phyloP scores from a whole-genome alignment of 768 basidiomycete species.

The Suillus discolor region DNA sequence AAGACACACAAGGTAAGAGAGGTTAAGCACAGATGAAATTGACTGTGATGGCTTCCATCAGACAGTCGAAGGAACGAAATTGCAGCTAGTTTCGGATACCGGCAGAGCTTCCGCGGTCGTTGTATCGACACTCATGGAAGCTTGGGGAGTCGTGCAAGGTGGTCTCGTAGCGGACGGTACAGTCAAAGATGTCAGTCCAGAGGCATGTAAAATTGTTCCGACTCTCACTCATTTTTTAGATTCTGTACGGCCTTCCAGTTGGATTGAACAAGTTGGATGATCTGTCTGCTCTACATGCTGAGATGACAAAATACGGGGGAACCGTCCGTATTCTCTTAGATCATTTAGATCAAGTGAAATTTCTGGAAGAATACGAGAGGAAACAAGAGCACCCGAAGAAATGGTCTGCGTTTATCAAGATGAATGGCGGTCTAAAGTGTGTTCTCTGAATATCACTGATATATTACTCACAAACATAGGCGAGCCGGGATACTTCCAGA shows the following conservation, averaged over 20 bases:
- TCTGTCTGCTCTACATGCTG: constrained; percentile 59
- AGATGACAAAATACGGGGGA: constrained; percentile 56
- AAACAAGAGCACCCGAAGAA: constrained; percentile 38
- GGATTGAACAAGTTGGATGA: constrained; percentile 72
- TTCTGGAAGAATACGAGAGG: constrained; percentile 62
- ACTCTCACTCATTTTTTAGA: constrained; percentile 42
- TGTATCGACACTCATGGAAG: constrained; percentile 84
- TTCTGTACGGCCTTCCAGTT: constrained; percentile 81
- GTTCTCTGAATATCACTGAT: constrained; percentile 23
- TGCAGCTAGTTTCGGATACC: constrained; percentile 63
- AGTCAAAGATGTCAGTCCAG: constrained; percentile 70
- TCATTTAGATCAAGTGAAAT: constrained; percentile 69
- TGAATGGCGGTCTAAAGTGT: constrained; percentile 78
- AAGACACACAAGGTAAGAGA: constrained; percentile 76
- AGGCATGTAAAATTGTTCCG: not conserved
- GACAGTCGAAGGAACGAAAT: constrained; percentile 74
- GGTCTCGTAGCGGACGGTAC: constrained; percentile 72
- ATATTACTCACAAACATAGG: constrained; percentile 40
- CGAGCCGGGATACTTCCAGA: constrained; percentile 69
- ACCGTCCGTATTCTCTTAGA: constrained; percentile 72
- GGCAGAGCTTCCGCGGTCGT: constrained; percentile 64
- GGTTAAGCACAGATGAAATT: not conserved
- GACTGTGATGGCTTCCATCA: constrained; percentile 28
- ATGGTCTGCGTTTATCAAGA: constrained; percentile 83
- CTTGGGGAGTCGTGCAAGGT: constrained; percentile 68